Base-by-base conservation (phyloP, 805 yeast species). In the Ogataea nitratoaversa region DNA sequence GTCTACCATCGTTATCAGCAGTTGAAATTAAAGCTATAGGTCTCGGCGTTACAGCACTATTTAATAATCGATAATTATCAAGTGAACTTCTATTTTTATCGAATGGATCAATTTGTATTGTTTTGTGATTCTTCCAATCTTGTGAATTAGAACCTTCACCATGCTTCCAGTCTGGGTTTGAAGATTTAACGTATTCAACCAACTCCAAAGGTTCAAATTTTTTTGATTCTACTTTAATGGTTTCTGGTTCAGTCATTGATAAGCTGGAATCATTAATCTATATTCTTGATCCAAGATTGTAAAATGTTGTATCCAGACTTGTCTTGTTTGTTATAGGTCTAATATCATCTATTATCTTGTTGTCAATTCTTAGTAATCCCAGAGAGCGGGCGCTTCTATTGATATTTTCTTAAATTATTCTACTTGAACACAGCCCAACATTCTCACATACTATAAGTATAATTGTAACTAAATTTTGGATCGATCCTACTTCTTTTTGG, bases 21-120 rank as follows among this genome's bases (percentile, higher is more conserved):
- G 82, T 68, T 5, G 83, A 71, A 3, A 79, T 57, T 41, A 79
- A 71, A 4, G 77, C 85, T 48, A 79, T 68, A 6, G 84, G 84
- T 41, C 86, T 66, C 2, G 86, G 86, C 1, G 69, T 64, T n/a
- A 80, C 51, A 1, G 75, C 81, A 9, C 77, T 63, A 14, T 67
- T 67, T 22, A 80, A 59, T 23, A 74, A 57, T 43, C 65, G 68
- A 59, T 79, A 80, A 57, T 78, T 77, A 35, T 63, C 66, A 4
- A 56, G 53, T 7, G 71, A 62, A 7, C 46, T 48, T 42, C 80
- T 60, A 19, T 61, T 65, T 30, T 60, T 65, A 1, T 46, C 70
- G 42, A 53, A 59, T 1, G 82, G 84, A 51, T 77, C 80, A 40
- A 79, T 55, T 32, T 60, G 57, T 5, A 76, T 38, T 51, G 76